Evolutionary conservation across 2,329 filamentous ascomycete species (phyloP), one percentile per base, ranked within the genome.

Genomic region (Apiospora sp.): DNA sequence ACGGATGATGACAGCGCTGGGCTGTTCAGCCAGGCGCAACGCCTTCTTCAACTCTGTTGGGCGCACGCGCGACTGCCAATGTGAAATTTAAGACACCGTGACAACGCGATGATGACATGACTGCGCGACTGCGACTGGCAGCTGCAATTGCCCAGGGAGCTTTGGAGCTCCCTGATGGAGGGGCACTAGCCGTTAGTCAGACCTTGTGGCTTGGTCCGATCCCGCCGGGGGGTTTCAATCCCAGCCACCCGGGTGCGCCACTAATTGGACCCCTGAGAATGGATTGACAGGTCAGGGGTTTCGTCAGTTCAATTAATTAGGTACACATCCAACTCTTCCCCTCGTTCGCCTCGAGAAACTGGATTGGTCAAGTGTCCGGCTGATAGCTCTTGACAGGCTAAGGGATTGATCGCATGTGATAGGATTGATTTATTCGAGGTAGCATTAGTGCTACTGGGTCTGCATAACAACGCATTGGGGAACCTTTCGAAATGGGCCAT

Each of bases 101-200:
- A 64, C 58, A 64, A 41, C 3, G 58, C 58, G 58, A 64, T 64
- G 58, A 64, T 64, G 58, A 41, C 58, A 64, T 64, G 58, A 41
- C 58, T 14, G 49, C 27, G 16, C 27, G 4, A 34, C 8, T 58
- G 16, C 27, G 4, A 34, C 8, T 58, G 51, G 51, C 51, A 58
- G 51, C 27, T 58, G 51, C 27, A 13, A 58, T 7, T 58, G 51
- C 30, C 49, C 10, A 34, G 1, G 13, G 14, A 4, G 24, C 24
- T 14, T 54, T 14, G 24, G 24, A 7, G 49, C 16, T 6, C 51
- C 19, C 27, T 19, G 3, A 37, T 37, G 16, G 30, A 22, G 54
- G 54, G 54, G 30, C 54, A 58, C 51, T 58, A 58, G 16, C 1
- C 10, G 10, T 14, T 27, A 51, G 51, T 34, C 27, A 8, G 27